These are phyloP conservation scores for Amanita subjunquillea DNA, from an alignment of 768 basidiomycete species.

Conservation along the genomic window DNA sequence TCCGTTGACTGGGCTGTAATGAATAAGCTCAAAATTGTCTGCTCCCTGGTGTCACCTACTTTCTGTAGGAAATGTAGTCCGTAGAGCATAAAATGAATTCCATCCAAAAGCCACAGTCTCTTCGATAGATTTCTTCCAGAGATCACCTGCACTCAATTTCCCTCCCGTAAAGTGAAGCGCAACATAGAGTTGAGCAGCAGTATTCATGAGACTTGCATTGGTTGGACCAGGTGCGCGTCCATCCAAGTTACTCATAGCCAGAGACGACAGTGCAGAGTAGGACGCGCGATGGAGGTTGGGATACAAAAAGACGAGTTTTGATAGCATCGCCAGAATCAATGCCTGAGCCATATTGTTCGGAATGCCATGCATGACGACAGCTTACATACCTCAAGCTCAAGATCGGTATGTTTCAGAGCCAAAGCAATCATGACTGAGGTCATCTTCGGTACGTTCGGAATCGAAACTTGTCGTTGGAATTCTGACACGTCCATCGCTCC, in stretches of 20 bases:
- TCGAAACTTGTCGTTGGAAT: conserved; percentile 71
- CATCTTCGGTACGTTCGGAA: conserved; percentile 67
- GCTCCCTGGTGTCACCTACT: conserved; percentile 18
- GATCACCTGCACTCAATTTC: conserved; percentile 58
- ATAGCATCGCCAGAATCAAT: conserved; percentile 36
- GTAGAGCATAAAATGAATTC: conserved; percentile 45
- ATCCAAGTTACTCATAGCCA: conserved; percentile 47
- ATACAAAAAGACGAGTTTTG: conserved; percentile 50
- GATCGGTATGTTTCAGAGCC: conserved; percentile 38
- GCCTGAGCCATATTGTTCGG: conserved; percentile 18
- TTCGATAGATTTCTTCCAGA: conserved; percentile 73
- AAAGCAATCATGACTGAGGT: conserved; percentile 45
- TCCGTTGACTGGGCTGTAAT: conserved; percentile 1
- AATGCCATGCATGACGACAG: background rate
- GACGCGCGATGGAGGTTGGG: conserved; percentile 56
- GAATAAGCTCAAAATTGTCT: background rate
- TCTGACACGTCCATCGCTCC: conserved; percentile 53
- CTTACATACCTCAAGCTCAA: conserved; percentile 42
- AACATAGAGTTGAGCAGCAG: conserved; percentile 50
- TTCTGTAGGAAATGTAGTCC: conserved; percentile 46
- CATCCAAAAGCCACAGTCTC: conserved; percentile 59
- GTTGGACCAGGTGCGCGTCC: conserved; percentile 38
- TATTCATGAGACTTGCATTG: conserved; percentile 25
- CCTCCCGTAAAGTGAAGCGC: conserved; percentile 65
- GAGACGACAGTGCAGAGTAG: conserved; percentile 36